These are phyloP conservation scores for Fusarium sublunatum DNA, from an alignment of 2,329 filamentous ascomycete species.

Conservation along the genomic window DNA sequence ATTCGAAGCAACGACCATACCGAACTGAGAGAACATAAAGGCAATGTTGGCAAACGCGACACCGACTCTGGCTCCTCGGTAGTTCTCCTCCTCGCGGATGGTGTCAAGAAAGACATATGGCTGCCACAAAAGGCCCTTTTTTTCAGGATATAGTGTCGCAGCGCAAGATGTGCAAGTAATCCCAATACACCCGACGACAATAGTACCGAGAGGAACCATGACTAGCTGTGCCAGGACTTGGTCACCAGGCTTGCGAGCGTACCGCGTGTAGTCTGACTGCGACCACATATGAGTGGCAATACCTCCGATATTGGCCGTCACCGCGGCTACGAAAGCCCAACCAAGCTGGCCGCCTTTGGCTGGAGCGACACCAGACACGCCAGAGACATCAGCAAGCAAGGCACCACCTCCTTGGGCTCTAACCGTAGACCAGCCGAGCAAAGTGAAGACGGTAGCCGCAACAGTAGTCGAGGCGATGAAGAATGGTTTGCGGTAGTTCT, in stretches of 20 bases:
- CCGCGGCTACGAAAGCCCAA: constrained; percentile 46
- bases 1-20: constrained; percentile 22
- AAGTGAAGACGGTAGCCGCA: background rate
- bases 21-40: constrained; percentile 28
- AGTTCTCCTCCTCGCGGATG: constrained; percentile 13
- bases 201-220: background rate
- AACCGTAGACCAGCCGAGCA: background rate
- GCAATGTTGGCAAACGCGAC: constrained; percentile 30
- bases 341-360: background rate
- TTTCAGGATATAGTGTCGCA: background rate
- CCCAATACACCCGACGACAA: background rate
- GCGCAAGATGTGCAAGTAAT: constrained; percentile 5
- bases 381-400: background rate
- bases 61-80: constrained; percentile 9
- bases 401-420: constrained; percentile 1
- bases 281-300: constrained; percentile 47
- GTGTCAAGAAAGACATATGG: constrained; percentile 7
- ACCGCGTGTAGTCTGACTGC: constrained; percentile 49
- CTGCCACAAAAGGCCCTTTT: background rate
- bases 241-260: constrained; percentile 45
- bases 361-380: background rate
- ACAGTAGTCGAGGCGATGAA: constrained; percentile 2
- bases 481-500: constrained; percentile 1
- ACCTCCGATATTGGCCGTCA: constrained; percentile 47
- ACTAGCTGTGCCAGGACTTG: constrained; percentile 41